Evolutionary conservation across 192 early-diverging fungal species (phyloP).

Genomic region (Endogone sp.): DNA sequence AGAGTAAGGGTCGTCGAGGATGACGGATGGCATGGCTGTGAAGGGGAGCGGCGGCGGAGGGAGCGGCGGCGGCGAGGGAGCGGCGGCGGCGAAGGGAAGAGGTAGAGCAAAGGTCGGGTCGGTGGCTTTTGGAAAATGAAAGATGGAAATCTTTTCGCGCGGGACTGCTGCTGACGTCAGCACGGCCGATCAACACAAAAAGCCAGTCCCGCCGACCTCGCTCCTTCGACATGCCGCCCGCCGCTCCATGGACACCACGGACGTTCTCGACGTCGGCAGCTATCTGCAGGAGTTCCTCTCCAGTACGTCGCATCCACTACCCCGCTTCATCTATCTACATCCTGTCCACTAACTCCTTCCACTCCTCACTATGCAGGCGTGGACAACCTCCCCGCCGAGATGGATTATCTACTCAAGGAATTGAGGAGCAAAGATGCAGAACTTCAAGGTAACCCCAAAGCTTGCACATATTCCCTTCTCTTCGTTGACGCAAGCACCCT

Average conservation of each 20-base stretch:
- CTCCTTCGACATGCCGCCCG: too few relatives aligned
- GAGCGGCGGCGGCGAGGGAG: too few relatives aligned
- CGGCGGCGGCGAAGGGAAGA: too few relatives aligned
- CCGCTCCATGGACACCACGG: slow-evolving; percentile 2
- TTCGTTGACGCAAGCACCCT: too few relatives aligned
- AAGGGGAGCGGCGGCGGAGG: too few relatives aligned
- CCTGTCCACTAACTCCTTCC: slow-evolving; percentile 1
- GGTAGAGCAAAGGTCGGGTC: too few relatives aligned
- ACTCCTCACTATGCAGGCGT: neutral
- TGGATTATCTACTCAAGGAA: neutral
- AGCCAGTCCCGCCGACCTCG: too few relatives aligned
- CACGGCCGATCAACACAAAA: too few relatives aligned
- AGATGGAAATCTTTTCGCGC: too few relatives aligned
- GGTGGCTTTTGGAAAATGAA: too few relatives aligned
- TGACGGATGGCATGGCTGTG: neutral
- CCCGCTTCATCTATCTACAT: neutral
- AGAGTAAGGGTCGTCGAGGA: neutral
- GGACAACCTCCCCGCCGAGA: neutral
- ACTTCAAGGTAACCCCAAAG: neutral
- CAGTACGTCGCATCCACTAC: neutral
- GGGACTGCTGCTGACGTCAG: too few relatives aligned
- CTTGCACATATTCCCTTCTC: too few relatives aligned
- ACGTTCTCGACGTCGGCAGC: neutral
- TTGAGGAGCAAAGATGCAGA: neutral
- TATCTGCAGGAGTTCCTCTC: slow-evolving; percentile 3